phyloP scores from a whole-genome alignment of 2,329 filamentous ascomycete genomes.

The Cytospora piceicola region DNA sequence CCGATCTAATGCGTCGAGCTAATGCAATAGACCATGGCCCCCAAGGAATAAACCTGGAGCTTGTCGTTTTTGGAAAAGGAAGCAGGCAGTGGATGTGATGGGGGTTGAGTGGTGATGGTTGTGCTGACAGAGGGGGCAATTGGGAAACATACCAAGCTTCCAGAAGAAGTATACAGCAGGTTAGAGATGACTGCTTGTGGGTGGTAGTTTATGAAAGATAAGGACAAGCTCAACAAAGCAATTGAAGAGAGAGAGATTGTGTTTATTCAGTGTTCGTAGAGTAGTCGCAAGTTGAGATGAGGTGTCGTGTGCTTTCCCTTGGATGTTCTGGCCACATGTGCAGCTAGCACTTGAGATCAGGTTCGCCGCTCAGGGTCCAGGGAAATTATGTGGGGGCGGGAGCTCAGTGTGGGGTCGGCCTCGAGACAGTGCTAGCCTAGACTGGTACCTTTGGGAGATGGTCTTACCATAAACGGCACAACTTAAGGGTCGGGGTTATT shows the following conservation, averaged over 20 bases:
- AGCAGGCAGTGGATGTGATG: neutral
- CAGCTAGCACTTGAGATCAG: neutral
- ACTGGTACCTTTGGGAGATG: slow-evolving; percentile 14
- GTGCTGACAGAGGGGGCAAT: neutral
- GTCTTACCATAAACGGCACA: slow-evolving; percentile 17
- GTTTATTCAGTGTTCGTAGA: neutral
- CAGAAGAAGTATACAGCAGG: slow-evolving; percentile 3
- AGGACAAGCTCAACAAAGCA: slow-evolving; percentile 7
- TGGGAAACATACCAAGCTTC: slow-evolving; percentile 14
- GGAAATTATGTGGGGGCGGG: slow-evolving; percentile 19
- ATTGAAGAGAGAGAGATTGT: slow-evolving; percentile 11
- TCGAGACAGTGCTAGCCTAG: slow-evolving; percentile 14
- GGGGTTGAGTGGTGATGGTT: neutral
- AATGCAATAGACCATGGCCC: neutral
- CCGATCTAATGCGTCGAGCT: neutral
- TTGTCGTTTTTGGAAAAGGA: neutral
- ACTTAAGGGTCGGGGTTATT: neutral
- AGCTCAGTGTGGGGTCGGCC: slow-evolving; percentile 22
- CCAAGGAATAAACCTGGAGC: neutral
- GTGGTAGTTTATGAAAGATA: neutral
- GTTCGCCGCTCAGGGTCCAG: slow-evolving; percentile 16
- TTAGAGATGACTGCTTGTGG: neutral
- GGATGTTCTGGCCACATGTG: slow-evolving; percentile 29
- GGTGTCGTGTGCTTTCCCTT: slow-evolving; percentile 26
- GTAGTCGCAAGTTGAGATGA: slow-evolving; percentile 17